Conservation (phyloP, 345 rosid genomes). For the Eucalyptus guilfoylei region DNA sequence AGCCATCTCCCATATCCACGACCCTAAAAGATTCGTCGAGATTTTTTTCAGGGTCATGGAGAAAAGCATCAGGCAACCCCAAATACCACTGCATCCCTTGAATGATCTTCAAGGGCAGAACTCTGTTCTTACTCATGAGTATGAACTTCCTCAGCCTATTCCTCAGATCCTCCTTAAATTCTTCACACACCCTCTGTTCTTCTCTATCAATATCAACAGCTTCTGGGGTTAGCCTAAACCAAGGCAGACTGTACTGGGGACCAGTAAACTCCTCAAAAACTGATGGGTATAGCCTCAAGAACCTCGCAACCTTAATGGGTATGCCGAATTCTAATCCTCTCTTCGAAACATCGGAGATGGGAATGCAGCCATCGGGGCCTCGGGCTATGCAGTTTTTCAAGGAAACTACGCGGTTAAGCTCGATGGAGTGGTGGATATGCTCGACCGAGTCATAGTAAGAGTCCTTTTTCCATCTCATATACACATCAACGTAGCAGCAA, state of each 20-base stretch:
- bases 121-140: slow-evolving; percentile 58
- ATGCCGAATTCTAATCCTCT: slow-evolving; percentile 53
- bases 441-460: slow-evolving; percentile 52
- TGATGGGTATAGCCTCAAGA: slow-evolving; percentile 59
- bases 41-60: slow-evolving; percentile 19
- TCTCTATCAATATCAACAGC: slow-evolving; percentile 49
- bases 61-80: slow-evolving; percentile 60
- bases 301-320: slow-evolving; percentile 59
- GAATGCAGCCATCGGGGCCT: slow-evolving; percentile 46
- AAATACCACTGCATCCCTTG: slow-evolving; percentile 83
- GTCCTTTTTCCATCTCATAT: slow-evolving; percentile 94
- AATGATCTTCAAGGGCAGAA: slow-evolving; percentile 62
- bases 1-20: slow-evolving; percentile 67
- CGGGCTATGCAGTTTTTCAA: slow-evolving; percentile 48
- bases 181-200: slow-evolving; percentile 35
- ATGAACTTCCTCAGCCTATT: slow-evolving; percentile 54
- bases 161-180: slow-evolving; percentile 34
- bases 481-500: slow-evolving; percentile 49
- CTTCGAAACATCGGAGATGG: slow-evolving; percentile 69
- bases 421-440: slow-evolving; percentile 51
- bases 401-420: slow-evolving; percentile 54
- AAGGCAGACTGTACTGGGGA: slow-evolving; percentile 63
- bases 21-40: slow-evolving; percentile 39
- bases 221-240: slow-evolving; percentile 76
- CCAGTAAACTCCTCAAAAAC: slow-evolving; percentile 74